Evolutionary conservation across 2,329 filamentous ascomycete genomes (phyloP), one percentile per base, ranked within the genome.

Genomic region (Mycocentrospora acerina): DNA sequence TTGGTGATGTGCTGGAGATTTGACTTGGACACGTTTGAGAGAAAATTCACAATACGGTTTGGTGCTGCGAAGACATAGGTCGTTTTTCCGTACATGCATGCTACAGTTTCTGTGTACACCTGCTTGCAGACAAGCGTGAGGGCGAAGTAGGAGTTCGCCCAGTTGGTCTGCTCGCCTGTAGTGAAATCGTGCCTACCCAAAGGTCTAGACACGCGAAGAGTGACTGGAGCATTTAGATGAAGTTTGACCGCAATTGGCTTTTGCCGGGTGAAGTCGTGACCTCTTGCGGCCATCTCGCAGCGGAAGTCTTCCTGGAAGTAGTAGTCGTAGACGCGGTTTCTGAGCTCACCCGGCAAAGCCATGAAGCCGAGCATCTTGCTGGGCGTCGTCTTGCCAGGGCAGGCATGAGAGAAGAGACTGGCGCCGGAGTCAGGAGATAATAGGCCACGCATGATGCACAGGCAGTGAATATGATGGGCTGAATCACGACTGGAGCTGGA

Each of bases 331-430:
- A 81, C 75, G 2, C 60, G 51, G 42, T 66, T 64, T 37, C 78
- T 72, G 11, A 80, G 48, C 52, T 81, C 78, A 12, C 69, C 67
- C 0, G 78, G 76, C 0, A 80, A 51, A 2, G 48, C 35, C 4
- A 67, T 49, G 39, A 69, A 68, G 16, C 57, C 55, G n/a, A 40
- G 44, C 7, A 45, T 40, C 35, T 52, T 48, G 29, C 47, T 60
- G 7, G 35, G 29, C 7, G 34, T 15, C 13, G 24, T 14, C 19
- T 29, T 40, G 17, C 29, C 38, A 12, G 39, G 40, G 18, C 31
- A 41, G 30, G 40, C 33, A 24, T 40, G 46, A 9, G 45, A 48
- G 39, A 51, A 53, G 25, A 54, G 45, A 12, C 33, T 40, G 16
- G 24, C 17, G 13, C 45, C 39, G 13, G 37, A 30, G n/a, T 35